phyloP scores from a whole-genome alignment of 2,329 filamentous ascomycete species.

The Fragosphaeria purpurea region DNA sequence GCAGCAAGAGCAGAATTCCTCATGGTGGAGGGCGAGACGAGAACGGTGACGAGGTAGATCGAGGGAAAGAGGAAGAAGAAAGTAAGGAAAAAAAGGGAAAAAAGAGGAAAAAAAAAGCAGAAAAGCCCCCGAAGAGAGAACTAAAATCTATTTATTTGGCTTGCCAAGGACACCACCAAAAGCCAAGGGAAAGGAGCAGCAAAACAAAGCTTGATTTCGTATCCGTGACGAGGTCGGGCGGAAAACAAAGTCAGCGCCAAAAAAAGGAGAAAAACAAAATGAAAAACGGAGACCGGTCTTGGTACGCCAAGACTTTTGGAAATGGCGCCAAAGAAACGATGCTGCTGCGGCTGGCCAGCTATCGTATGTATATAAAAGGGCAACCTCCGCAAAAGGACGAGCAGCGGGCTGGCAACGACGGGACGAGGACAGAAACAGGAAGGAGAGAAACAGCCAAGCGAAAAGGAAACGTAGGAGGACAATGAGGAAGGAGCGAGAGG shows the following conservation, averaged over 20 bases:
- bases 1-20: conserved; percentile 14
- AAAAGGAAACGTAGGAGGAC: neutral
- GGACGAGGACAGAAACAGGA: neutral
- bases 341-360: too few species aligned
- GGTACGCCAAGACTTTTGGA: too few species aligned
- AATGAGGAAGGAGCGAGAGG: neutral
- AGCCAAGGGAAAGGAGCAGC: neutral
- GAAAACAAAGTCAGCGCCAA: neutral
- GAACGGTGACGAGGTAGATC: neutral
- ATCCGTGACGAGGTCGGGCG: too few species aligned
- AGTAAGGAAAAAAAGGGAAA: neutral
- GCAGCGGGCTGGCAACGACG: too few species aligned
- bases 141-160: too few species aligned
- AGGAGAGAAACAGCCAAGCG: neutral
- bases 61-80: neutral
- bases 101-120: neutral
- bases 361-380: too few species aligned
- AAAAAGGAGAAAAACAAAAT: neutral
- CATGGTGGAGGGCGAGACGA: conserved; percentile 12
- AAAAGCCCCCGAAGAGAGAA: neutral
- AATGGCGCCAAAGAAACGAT: too few species aligned
- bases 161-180: neutral
- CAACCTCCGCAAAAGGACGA: too few species aligned
- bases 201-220: too few species aligned
- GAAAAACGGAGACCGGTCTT: too few species aligned